Base-by-base conservation (phyloP, 768 basidiomycete species). In the Suillus occidentalis region DNA sequence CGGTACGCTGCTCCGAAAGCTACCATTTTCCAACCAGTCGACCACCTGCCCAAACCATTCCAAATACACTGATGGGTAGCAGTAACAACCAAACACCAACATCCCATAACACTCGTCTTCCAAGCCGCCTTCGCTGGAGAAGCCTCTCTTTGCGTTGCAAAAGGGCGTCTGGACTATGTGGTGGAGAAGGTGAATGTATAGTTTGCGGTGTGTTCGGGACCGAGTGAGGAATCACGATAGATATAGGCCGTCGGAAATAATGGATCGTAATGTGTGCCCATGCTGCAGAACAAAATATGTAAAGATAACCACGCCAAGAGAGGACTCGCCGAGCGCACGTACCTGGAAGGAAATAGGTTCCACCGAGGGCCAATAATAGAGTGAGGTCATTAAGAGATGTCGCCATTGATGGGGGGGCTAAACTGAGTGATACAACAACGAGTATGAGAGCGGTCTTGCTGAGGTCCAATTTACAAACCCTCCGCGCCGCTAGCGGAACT, bases 111-210 rank as follows among this genome's bases (percentile, higher is more conserved):
- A 97, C 77, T 37, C 95, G 83, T 68, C 86, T 86, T 45, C 86
- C 85, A 52, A 89, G 82, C 69, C 94, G 85, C 55, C 84, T 82
- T 62, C 85, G 85, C 77, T 97, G 95, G 65, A 98, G 78, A 49
- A 88, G 87, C 55, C 87, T 81, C 76, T 98, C 95, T 79, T 98
- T 98, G 66, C 91, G 83, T 70, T 91, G 87, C 39, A 98, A 78
- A 25, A 98, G 85, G 63, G 91, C 88, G 71, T 92, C 90, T 22
- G 80, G 76, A 16, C 80, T 75, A 47, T 80, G 70, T 45, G 66
- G 76, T 22, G 66, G 69, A 45, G 70, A 70, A 31, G 67, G 71
- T 16, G 55, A 61, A 63, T 53, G 69, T 60, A 65, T 71, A 4
- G 52, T 28, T 13, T 59, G 68, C 34, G 75, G 72, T 6, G 76